Evolutionary conservation across 108 stramenopile species (phyloP).

Genomic region (Stephanodiscus minutulus): DNA sequence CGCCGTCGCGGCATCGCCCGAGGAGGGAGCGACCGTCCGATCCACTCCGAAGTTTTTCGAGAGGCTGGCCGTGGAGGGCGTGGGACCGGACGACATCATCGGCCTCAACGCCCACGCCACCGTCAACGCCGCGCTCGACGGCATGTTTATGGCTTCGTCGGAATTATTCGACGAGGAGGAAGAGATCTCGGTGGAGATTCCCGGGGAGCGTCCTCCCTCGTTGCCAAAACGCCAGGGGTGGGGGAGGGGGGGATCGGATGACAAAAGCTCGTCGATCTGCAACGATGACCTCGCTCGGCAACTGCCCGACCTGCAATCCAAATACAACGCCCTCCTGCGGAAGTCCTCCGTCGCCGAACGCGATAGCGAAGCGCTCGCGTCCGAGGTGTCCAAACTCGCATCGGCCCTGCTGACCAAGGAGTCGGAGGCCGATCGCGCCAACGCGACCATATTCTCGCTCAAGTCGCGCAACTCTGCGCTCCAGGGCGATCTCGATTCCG

Average conservation of each 20-base stretch:
- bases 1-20: not conserved
- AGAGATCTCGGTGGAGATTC: not conserved
- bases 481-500: not conserved
- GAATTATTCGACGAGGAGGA: not conserved
- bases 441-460: not conserved
- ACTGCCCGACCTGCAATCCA: slow-evolving; percentile 2
- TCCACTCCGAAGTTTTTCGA: not conserved
- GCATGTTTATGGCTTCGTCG: not conserved
- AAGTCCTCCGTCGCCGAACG: not conserved
- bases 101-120: not conserved
- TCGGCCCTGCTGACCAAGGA: not conserved
- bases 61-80: not conserved
- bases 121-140: not conserved
- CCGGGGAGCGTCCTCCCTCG: not conserved
- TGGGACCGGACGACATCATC: not conserved
- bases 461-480: not conserved
- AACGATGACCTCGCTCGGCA: not conserved
- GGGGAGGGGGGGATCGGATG: not conserved
- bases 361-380: not conserved
- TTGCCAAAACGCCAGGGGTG: not conserved
- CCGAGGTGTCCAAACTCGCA: not conserved
- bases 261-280: not conserved
- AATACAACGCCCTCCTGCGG: not conserved
- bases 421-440: not conserved
- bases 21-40: not conserved